These are phyloP conservation scores for Articulospora tetracladia DNA, from an alignment of 495 filamentous ascomycete species.

Conservation along the genomic window DNA sequence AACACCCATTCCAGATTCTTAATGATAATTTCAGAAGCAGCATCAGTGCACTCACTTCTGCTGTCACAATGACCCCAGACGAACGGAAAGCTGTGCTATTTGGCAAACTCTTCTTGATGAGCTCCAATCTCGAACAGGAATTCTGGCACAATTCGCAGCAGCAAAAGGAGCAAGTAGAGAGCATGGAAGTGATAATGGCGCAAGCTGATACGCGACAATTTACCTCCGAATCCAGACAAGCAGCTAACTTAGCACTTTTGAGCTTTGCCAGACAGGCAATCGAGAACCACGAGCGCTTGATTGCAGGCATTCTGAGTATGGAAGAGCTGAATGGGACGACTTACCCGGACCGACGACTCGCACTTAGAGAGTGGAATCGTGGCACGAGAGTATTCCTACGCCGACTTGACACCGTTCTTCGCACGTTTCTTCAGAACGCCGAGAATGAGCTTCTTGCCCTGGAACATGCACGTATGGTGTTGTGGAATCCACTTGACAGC, in stretches of 20 bases:
- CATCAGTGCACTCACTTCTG: background rate
- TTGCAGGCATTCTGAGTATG: background rate
- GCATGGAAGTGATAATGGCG: background rate
- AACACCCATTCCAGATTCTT: background rate
- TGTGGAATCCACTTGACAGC: background rate
- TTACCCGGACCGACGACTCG: background rate
- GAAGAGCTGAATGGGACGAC: background rate
- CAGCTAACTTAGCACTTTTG: background rate
- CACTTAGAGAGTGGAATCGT: constrained; percentile 1
- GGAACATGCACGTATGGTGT: background rate
- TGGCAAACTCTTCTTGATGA: background rate
- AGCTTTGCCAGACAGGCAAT: background rate
- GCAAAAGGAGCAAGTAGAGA: background rate
- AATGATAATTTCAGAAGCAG: background rate
- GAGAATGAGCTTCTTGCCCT: background rate
- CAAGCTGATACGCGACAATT: background rate
- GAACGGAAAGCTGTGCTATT: background rate
- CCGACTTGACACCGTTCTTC: background rate
- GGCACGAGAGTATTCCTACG: background rate
- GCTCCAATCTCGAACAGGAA: background rate
- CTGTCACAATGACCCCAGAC: background rate
- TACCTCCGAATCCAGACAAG: background rate
- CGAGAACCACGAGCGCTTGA: background rate
- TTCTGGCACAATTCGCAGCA: background rate
- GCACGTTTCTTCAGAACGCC: background rate